A percentile compares a stretch with the other conserved stretches of the same genome.
Conservation (phyloP, 2,329 filamentous ascomycete species). For the Sporothrix variecibatus region DNA sequence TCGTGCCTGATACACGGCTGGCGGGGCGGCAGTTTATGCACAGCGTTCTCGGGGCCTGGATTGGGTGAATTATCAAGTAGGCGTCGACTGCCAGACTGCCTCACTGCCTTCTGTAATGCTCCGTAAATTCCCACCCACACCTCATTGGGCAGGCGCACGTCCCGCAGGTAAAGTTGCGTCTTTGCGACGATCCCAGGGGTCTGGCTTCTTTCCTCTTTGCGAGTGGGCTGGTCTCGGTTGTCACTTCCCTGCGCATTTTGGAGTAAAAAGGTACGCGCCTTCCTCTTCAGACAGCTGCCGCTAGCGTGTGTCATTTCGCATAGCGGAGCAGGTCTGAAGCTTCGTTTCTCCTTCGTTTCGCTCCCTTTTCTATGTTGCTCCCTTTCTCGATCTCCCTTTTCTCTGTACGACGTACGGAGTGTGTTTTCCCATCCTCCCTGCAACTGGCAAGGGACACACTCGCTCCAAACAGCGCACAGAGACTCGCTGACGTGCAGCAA, state of each 20-base stretch:
- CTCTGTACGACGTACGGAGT: too few relatives aligned
- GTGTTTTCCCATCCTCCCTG: background rate
- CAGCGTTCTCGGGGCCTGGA: background rate
- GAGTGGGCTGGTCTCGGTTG: background rate
- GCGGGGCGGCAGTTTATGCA: constrained; percentile 21
- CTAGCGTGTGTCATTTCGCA: constrained; percentile 24
- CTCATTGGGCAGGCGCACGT: background rate
- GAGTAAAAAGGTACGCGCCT: background rate
- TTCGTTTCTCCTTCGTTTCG: constrained; percentile 24
- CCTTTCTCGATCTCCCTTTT: background rate
- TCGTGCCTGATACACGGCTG: constrained; percentile 16
- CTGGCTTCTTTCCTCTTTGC: background rate
- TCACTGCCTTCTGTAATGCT: background rate
- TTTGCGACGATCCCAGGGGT: constrained; percentile 3
- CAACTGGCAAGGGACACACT: background rate
- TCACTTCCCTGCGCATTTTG: background rate
- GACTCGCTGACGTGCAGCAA: constrained; percentile 19
- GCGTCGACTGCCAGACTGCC: background rate
- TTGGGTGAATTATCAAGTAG: background rate
- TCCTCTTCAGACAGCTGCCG: background rate
- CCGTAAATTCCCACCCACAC: background rate
- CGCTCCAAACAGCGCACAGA: background rate
- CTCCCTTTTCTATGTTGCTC: background rate
- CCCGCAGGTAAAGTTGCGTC: background rate
- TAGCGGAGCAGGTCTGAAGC: constrained; percentile 19